Evolutionary conservation across 228 moss, liverwort and hornwort genomes (phyloP).

Genomic region (Sphagnum fallax): DNA sequence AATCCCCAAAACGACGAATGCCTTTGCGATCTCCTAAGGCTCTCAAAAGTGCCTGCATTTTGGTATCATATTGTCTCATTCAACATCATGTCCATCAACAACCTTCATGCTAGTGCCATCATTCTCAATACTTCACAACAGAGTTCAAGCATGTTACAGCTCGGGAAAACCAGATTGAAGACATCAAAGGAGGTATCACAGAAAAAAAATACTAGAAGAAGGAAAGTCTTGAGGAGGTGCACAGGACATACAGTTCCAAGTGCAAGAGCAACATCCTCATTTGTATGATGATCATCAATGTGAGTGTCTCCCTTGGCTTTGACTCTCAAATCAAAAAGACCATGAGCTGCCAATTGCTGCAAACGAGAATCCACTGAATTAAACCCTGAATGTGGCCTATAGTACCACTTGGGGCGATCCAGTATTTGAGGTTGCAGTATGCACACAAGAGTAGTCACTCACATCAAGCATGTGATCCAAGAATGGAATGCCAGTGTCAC

Average conservation of each 20-base stretch:
- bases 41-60: conserved; percentile 68
- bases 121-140: too few relatives aligned
- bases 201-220: too few relatives aligned
- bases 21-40: conserved; percentile 95
- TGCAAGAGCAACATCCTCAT: conserved; percentile 92
- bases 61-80: not conserved
- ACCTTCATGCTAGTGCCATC: not conserved
- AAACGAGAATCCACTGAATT: not conserved
- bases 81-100: not conserved
- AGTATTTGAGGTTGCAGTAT: too few relatives aligned
- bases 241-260: conserved; percentile 66
- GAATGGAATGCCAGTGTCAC: conserved; percentile 92
- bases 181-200: too few relatives aligned
- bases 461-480: conserved; percentile 98
- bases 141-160: not conserved
- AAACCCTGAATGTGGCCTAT: too few relatives aligned
- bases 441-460: conserved; percentile 9
- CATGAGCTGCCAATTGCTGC: conserved; percentile 98
- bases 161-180: too few relatives aligned
- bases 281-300: conserved; percentile 97
- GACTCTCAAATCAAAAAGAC: conserved; percentile 83
- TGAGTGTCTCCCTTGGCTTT: conserved; percentile 81
- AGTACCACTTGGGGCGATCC: too few relatives aligned
- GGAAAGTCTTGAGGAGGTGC: too few relatives aligned
- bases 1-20: conserved; percentile 88